These are phyloP conservation scores for Salix koriyanagi DNA, from an alignment of 345 rosid species.

Conservation along the genomic window DNA sequence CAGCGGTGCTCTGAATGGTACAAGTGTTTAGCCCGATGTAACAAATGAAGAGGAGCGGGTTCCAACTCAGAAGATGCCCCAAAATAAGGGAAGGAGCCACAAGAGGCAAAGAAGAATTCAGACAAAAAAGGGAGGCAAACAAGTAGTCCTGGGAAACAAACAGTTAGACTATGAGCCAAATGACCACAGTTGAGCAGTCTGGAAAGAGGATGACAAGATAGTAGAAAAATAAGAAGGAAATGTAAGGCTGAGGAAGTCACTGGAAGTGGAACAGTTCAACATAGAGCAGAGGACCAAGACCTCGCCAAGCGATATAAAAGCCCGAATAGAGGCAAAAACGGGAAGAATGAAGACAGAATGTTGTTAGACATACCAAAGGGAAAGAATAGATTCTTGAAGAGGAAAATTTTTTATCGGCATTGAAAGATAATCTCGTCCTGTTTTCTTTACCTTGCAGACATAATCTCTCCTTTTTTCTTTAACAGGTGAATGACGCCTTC, in stretches of 20 bases:
- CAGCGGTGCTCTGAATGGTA: neutral
- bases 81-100: neutral
- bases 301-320: slow-evolving; percentile 4
- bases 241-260: neutral
- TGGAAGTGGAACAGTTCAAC: neutral
- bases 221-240: neutral
- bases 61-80: neutral
- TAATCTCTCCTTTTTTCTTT: slow-evolving; percentile 94
- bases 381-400: slow-evolving; percentile 29
- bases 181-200: neutral
- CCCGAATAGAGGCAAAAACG: slow-evolving; percentile 9
- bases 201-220: neutral
- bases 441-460: slow-evolving; percentile 89
- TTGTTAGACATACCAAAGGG: slow-evolving; percentile 7
- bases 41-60: neutral
- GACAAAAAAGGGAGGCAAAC: neutral
- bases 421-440: slow-evolving; percentile 47
- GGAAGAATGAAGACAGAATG: slow-evolving; percentile 8
- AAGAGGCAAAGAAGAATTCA: neutral
- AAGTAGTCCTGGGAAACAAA: neutral
- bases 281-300: neutral
- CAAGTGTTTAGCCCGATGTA: neutral
- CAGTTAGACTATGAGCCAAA: neutral
- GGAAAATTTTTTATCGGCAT: slow-evolving; percentile 35
- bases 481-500: slow-evolving; percentile 95